Conservation (phyloP, 495 filamentous ascomycete species). For the Ascodesmis nigricans region DNA sequence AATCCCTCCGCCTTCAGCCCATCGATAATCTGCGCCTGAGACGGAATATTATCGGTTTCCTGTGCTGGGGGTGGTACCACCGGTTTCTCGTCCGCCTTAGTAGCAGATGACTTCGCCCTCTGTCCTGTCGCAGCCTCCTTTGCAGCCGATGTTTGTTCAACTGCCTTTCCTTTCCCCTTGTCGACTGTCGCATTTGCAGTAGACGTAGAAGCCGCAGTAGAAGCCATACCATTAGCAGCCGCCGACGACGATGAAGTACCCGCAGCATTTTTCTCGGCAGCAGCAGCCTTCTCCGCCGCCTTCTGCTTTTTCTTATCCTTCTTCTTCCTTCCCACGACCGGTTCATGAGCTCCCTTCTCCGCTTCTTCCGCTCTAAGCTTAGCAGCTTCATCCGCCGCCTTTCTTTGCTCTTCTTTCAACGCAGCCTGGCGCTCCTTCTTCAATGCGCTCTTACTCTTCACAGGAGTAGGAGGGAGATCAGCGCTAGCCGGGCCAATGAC, state of each 20-base stretch:
- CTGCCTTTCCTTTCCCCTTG: neutral
- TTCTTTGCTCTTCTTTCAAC: constrained; percentile 36
- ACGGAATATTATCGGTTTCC: too few relatives aligned
- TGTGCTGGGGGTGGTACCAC: too few relatives aligned
- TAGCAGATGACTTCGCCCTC: too few relatives aligned
- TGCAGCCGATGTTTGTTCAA: constrained; percentile 9
- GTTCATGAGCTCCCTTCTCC: constrained; percentile 13
- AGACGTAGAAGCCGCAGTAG: neutral
- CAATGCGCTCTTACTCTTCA: constrained; percentile 72
- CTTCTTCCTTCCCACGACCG: constrained; percentile 19
- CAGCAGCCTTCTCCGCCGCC: neutral
- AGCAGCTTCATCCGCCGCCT: constrained; percentile 11
- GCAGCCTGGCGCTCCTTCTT: constrained; percentile 69
- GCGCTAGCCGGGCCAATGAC: neutral
- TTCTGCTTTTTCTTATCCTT: constrained; percentile 10
- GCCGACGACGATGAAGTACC: neutral
- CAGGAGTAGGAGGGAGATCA: constrained; percentile 40
- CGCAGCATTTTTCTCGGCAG: neutral
- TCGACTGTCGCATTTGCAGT: neutral
- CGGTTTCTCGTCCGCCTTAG: too few relatives aligned
- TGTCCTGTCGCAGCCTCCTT: constrained; percentile 24
- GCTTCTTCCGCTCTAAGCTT: neutral
- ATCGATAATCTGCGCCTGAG: too few relatives aligned
- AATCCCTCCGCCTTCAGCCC: too few relatives aligned
- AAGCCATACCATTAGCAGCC: neutral